phyloP scores from a whole-genome alignment of 805 yeast genomes.

The Ogataea populi-albae region DNA sequence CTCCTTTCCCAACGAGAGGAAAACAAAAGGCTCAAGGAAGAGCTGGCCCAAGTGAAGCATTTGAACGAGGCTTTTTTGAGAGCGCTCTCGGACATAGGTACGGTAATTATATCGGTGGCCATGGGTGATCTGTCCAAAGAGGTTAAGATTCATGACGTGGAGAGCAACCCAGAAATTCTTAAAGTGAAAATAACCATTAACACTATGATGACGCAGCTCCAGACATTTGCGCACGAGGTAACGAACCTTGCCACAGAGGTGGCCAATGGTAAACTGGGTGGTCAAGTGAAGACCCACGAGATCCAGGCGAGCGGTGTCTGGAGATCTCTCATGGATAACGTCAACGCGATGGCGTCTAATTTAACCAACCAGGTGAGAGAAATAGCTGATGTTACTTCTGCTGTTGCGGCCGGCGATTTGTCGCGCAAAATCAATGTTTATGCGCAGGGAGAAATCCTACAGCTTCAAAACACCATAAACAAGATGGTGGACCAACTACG shows the following conservation, averaged over 20 bases:
- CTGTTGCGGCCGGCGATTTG: constrained; percentile 84
- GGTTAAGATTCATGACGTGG: constrained; percentile 68
- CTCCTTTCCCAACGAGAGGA: constrained; percentile 14
- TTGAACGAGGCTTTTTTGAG: constrained; percentile 71
- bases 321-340: constrained; percentile 80
- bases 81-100: constrained; percentile 76
- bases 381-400: constrained; percentile 85
- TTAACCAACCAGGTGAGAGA: constrained; percentile 85
- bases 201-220: constrained; percentile 85
- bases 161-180: constrained; percentile 73
- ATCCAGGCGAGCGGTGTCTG: constrained; percentile 87
- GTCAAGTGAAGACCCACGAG: constrained; percentile 65
- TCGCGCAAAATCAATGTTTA: constrained; percentile 82
- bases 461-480: constrained; percentile 81
- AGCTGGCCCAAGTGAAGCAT: constrained; percentile 16
- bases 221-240: constrained; percentile 76
- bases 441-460: constrained; percentile 88
- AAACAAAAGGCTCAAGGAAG: constrained; percentile 15
- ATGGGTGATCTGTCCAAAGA: constrained; percentile 84
- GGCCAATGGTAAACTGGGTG: constrained; percentile 87
- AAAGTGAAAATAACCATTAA: constrained; percentile 80
- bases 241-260: constrained; percentile 87
- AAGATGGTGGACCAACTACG: constrained; percentile 86
- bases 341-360: constrained; percentile 84
- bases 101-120: constrained; percentile 84